A percentile compares a stretch with the other conserved stretches of the same genome.
These are phyloP conservation scores for Coccomyxa sp. DNA, from an alignment of 139 green algal genomes.

Conservation along the genomic window DNA sequence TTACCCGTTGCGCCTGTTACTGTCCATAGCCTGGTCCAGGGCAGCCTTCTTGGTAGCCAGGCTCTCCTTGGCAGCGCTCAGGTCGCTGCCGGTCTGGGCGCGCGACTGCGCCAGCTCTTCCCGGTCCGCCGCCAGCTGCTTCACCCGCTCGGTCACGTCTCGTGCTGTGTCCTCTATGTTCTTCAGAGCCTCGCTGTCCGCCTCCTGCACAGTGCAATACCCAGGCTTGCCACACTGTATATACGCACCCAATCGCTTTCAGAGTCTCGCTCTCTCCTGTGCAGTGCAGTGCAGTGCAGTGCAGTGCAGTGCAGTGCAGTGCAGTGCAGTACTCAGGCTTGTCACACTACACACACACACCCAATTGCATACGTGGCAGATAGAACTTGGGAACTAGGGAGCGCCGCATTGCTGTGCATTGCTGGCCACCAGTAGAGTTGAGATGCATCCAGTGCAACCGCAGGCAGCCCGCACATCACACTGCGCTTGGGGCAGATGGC, in stretches of 20 bases:
- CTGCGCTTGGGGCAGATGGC: neutral
- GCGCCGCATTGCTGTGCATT: too few species aligned
- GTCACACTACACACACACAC: too few species aligned
- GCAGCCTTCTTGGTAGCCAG: slow-evolving; percentile 5
- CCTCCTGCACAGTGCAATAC: slow-evolving; percentile 20
- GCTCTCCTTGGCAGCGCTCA: slow-evolving; percentile 6
- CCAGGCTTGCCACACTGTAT: neutral
- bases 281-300: too few species aligned
- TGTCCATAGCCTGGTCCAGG: neutral
- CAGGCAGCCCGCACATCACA: too few species aligned
- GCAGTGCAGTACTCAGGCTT: too few species aligned
- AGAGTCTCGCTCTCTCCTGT: too few species aligned
- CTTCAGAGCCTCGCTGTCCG: neutral
- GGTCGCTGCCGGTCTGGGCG: neutral
- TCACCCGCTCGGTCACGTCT: neutral
- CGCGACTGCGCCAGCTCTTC: neutral
- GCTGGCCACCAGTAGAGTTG: too few species aligned
- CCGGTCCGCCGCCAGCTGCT: neutral
- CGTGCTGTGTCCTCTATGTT: neutral
- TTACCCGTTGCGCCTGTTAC: slow-evolving; percentile 7
- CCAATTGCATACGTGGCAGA: too few species aligned
- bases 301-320: too few species aligned
- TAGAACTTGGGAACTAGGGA: too few species aligned
- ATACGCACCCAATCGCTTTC: neutral
- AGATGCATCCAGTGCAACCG: too few species aligned